Evolutionary conservation across 2,329 filamentous ascomycete genomes (phyloP).

Genomic region (Diaporthe vaccinii): DNA sequence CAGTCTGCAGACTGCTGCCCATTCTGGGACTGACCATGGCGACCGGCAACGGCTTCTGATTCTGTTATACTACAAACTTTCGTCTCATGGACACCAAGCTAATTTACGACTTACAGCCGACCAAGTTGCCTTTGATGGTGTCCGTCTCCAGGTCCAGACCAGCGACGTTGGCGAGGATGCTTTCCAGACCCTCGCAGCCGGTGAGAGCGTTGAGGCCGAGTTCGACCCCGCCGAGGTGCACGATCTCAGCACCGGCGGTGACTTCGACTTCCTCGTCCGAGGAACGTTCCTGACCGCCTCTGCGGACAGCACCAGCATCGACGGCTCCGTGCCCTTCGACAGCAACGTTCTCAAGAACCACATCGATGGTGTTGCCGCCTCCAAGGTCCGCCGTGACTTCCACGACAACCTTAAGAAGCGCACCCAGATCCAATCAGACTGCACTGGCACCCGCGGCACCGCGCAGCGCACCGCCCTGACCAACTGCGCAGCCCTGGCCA

Average conservation of each 20-base stretch:
- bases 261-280: slow-evolving; percentile 67
- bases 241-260: slow-evolving; percentile 64
- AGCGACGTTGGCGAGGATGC: slow-evolving; percentile 59
- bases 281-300: slow-evolving; percentile 70
- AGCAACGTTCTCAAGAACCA: slow-evolving; percentile 71
- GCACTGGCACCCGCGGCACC: slow-evolving; percentile 61
- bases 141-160: slow-evolving; percentile 64
- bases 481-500: slow-evolving; percentile 68
- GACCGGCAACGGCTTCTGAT: not conserved
- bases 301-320: slow-evolving; percentile 64
- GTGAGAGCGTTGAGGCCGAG: slow-evolving; percentile 64
- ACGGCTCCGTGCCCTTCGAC: slow-evolving; percentile 67
- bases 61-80: not conserved
- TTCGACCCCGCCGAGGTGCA: slow-evolving; percentile 70
- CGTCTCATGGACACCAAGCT: not conserved
- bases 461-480: slow-evolving; percentile 64
- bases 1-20: not conserved
- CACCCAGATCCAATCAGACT: slow-evolving; percentile 65
- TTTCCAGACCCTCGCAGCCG: slow-evolving; percentile 63
- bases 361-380: slow-evolving; percentile 69
- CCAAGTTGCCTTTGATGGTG: slow-evolving; percentile 64
- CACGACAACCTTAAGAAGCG: slow-evolving; percentile 59
- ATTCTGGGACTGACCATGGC: not conserved
- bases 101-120: slow-evolving; percentile 48
- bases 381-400: slow-evolving; percentile 62